Evolutionary conservation across 805 yeast species (phyloP).

Genomic region (Teunomyces tritomae): DNA sequence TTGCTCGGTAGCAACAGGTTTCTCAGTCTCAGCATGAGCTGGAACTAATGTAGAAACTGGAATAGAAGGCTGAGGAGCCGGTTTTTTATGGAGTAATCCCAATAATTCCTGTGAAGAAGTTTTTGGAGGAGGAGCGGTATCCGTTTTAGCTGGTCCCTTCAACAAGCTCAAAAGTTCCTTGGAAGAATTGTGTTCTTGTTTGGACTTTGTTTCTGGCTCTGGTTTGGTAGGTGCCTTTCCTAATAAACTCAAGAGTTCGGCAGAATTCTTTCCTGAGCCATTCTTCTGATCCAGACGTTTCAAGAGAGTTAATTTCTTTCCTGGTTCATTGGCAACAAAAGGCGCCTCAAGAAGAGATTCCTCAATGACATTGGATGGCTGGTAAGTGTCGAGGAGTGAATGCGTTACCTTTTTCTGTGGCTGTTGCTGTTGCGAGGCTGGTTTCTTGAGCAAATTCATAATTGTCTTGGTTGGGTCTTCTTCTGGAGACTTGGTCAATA

Average conservation of each 20-base stretch:
- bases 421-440: not conserved
- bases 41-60: not conserved
- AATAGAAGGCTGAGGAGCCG: not conserved
- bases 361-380: slow-evolving; percentile 27
- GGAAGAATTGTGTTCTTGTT: slow-evolving; percentile 2
- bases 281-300: slow-evolving; percentile 16
- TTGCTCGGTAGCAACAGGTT: slow-evolving; percentile 12
- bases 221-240: slow-evolving; percentile 3
- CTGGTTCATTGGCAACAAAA: slow-evolving; percentile 10
- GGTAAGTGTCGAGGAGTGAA: slow-evolving; percentile 4
- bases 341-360: slow-evolving; percentile 15
- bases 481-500: slow-evolving; percentile 51
- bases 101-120: slow-evolving; percentile 12
- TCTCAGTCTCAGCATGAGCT: not conserved
- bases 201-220: slow-evolving; percentile 1
- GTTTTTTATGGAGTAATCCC: slow-evolving; percentile 9
- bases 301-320: slow-evolving; percentile 28
- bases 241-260: slow-evolving; percentile 14
- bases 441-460: not conserved
- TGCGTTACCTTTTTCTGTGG: not conserved
- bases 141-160: slow-evolving; percentile 3
- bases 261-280: slow-evolving; percentile 3
- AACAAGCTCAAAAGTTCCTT: slow-evolving; percentile 6
- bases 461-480: slow-evolving; percentile 39
- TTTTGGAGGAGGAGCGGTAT: not conserved